phyloP scores from a whole-genome alignment of 352 stramenopile species.

The Phytophthora boehmeriae region DNA sequence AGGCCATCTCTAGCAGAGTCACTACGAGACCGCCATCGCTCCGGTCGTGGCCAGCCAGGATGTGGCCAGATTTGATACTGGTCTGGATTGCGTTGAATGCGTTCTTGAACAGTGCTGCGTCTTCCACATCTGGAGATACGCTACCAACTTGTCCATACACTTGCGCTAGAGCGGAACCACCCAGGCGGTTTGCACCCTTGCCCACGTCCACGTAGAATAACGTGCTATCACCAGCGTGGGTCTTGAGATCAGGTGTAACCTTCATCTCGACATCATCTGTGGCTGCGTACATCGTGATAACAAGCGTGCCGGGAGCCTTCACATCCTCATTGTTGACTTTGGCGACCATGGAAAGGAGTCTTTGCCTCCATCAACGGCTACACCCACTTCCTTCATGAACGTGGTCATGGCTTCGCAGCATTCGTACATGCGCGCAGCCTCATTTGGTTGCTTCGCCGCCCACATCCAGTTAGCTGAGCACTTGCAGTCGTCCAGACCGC shows the following conservation, averaged over 20 bases:
- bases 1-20: constrained; percentile 97
- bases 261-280: constrained; percentile 95
- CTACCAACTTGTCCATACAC: constrained; percentile 84
- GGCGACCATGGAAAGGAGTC: constrained; percentile 99
- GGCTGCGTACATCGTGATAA: constrained; percentile 95
- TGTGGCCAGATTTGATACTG: constrained; percentile 84
- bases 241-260: constrained; percentile 97
- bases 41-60: constrained; percentile 96
- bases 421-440: constrained; percentile 98
- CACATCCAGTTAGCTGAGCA: constrained; percentile 99
- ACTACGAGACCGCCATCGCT: constrained; percentile 96
- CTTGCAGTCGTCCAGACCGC: constrained; percentile 94
- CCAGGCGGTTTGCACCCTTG: constrained; percentile 87
- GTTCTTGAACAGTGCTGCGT: constrained; percentile 89
- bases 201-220: constrained; percentile 95
- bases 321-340: constrained; percentile 92
- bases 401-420: constrained; percentile 78
- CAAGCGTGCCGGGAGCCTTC: constrained; percentile 96
- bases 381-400: constrained; percentile 92
- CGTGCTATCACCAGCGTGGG: constrained; percentile 58
- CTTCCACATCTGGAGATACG: constrained; percentile 88
- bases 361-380: constrained; percentile 98
- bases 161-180: constrained; percentile 94
- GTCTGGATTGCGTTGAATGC: constrained; percentile 92
- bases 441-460: constrained; percentile 96